These are phyloP conservation scores for Amanita brunnescens DNA, from an alignment of 768 basidiomycete species.

Conservation along the genomic window DNA sequence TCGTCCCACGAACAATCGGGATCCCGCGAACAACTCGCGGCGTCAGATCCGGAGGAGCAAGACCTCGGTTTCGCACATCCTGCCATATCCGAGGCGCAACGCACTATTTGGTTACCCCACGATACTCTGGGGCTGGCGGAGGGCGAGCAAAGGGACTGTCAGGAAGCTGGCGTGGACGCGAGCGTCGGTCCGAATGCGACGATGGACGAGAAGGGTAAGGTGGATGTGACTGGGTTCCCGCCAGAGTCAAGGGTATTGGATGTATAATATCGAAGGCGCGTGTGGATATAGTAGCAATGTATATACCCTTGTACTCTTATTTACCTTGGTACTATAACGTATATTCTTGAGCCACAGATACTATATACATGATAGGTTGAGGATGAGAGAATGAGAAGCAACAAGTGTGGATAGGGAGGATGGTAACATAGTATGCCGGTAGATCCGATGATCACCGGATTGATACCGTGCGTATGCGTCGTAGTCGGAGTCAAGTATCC, in stretches of 20 bases:
- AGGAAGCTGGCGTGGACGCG: constrained; percentile 50
- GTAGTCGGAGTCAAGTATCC: no score
- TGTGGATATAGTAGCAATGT: no score
- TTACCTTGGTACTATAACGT: no score
- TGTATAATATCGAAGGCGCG: no score
- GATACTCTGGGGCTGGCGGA: constrained; percentile 60
- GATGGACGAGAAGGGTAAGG: constrained; percentile 28
- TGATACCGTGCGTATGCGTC: no score
- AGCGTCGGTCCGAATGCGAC: constrained; percentile 20
- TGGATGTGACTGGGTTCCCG: constrained; percentile 27
- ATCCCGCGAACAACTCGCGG: constrained; percentile 4
- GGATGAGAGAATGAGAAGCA: no score
- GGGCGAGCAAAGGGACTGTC: constrained; percentile 54
- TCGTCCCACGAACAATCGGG: background rate
- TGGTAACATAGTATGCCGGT: no score
- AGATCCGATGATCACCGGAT: no score
- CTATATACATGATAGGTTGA: no score
- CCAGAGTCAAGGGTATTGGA: constrained; percentile 24
- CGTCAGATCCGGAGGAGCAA: constrained; percentile 18
- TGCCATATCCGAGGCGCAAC: constrained; percentile 63
- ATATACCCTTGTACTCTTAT: no score
- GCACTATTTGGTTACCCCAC: constrained; percentile 76
- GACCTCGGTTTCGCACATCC: constrained; percentile 84
- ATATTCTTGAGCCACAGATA: no score
- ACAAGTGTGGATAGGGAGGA: no score